Evolutionary conservation across 441 rosid species (phyloP).

Genomic region (Gossypium schwendimanii): DNA sequence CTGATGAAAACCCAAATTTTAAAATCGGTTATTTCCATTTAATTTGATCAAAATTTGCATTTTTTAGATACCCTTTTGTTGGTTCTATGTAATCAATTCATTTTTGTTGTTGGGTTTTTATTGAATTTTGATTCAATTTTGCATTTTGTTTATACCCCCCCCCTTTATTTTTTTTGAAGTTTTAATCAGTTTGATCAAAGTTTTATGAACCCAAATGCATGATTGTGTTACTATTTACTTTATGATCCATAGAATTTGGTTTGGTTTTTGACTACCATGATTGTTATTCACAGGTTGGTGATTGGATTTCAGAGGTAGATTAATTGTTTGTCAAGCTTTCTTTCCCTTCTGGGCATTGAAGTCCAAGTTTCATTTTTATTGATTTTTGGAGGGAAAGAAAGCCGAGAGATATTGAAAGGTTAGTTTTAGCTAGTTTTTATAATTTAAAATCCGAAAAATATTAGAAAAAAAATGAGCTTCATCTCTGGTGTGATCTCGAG

Average conservation of each 20-base stretch:
- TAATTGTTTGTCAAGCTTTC: conserved; percentile 27
- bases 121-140: conserved; percentile 7
- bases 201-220: not conserved
- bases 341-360: conserved; percentile 51
- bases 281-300: conserved; percentile 31
- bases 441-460: not conserved
- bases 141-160: conserved; percentile 1
- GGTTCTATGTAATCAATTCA: not conserved
- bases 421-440: not conserved
- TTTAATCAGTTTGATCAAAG: not conserved
- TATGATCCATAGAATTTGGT: not conserved
- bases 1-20: not conserved
- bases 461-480: conserved; percentile 39
- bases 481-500: conserved; percentile 78
- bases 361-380: conserved; percentile 27
- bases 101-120: not conserved
- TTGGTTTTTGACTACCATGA: conserved; percentile 10
- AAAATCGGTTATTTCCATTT: not conserved
- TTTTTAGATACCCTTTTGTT: conserved; percentile 8
- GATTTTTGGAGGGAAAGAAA: conserved; percentile 47
- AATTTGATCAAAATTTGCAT: conserved; percentile 6
- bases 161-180: not conserved
- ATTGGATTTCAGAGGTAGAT: conserved; percentile 22
- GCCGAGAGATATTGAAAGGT: conserved; percentile 5
- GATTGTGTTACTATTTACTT: not conserved